Evolutionary conservation across 2,329 filamentous ascomycete species (phyloP), one percentile per base, ranked within the genome.

Genomic region (Corynespora cassiicola): DNA sequence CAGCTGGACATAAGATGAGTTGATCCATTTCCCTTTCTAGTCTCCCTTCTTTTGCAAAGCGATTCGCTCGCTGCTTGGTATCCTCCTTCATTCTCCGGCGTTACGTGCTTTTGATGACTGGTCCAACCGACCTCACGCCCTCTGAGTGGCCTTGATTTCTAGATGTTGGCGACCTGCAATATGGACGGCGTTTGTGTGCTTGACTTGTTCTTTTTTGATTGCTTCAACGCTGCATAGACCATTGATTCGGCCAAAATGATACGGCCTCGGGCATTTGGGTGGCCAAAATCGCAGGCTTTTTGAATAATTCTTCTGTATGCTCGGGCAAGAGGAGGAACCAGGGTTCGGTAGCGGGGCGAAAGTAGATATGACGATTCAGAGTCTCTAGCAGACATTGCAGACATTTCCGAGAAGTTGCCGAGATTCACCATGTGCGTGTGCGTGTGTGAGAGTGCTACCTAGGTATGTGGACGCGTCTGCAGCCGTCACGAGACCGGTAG

Each of bases 1-100:
- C 87, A 91, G 70, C 76, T 94, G 63, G 88, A 92, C 61, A 86
- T 94, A 47, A 77, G 86, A 75, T 89, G 73, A 82, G 39, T 33
- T 30, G 23, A 7, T 29, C 16, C 30, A 26, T 31, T 28, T 30
- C 10, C 36, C 22, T 40, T 42, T 42, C 37, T 35, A 31, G 15
- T 23, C 20, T 25, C 33, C 14, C 25, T 39, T n/a, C 4, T 3
- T 26, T 32, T 12, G 17, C 20, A 7, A 9, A 4, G 7, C 19
- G 17, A 12, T 30, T 36, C 14, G 8, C n/a, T 16, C 16, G 19
- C 14, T 15, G 9, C 23, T 30, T 19, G 25, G 24, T 30, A 36
- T 24, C 39, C 24, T 31, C 31, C 37, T 37, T 42, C 31, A 44
- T 42, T 33, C 32, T 36, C 25, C 31, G 50, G 48, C 47, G 42